Base-by-base conservation (phyloP, 139 green algal species). In the Coccomyxa sp. region DNA sequence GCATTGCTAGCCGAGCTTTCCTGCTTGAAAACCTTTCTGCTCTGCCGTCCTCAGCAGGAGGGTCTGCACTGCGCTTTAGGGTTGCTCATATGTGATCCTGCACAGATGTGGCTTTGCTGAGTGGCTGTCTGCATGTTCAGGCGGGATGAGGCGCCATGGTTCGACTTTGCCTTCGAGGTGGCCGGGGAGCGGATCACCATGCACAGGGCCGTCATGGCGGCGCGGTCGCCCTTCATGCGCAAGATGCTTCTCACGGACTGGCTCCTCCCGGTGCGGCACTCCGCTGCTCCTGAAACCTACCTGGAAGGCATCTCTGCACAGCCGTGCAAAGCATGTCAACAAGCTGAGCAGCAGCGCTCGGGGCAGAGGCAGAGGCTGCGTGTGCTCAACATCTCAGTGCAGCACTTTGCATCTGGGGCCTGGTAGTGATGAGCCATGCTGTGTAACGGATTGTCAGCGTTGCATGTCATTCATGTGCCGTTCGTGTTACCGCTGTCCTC, bases 171-270 rank as follows among this genome's bases (percentile, higher is more conserved):
- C 22, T 80, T 83, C 68, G 68, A 68, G 36, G 34, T 83, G 54
- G 58, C 39, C 3, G 39, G 68, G 34, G 79, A 83, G 68, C 70
- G 54, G 74, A 73, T 84, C 6, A 54, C 70, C 7, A 12, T 84
- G 71, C 81, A 84, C 39, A 40, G 76, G 33, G 81, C 76, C 55
- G 35, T 84, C 2, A 55, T 81, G 39, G 81, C 81, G 40, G 81
- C 81, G n/a, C 69, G 81, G 5, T 84, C 81, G 10, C 70, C 31
- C 8, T 76, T 77, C 55, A 76, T 84, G 39, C 44, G 77, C 31
- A 55, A 41, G 16, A 55, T 39, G 38, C 71, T 84, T 39, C 76
- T 55, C 39, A 64, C 10, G 16, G 39, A 70, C 9, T 83, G 79
- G 79, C 34, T 24, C 16, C 44, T 41, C 8, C 12, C 50, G 79